These are phyloP conservation scores for Biscutella laevigata DNA, from an alignment of 441 rosid genomes.

Conservation along the genomic window DNA sequence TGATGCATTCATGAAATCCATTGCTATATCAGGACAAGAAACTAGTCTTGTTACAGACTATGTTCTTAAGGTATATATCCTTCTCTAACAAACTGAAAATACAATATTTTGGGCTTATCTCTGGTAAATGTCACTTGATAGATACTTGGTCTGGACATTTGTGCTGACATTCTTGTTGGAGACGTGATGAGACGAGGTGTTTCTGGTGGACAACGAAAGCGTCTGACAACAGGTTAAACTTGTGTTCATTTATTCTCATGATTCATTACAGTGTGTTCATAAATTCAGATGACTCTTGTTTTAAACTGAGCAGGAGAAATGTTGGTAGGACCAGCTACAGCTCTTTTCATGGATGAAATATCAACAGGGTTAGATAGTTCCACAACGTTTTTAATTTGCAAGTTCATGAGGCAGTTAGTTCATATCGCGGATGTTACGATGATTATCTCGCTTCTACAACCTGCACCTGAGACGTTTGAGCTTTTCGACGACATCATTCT, in stretches of 20 bases:
- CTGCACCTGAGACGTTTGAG: slow-evolving; percentile 61
- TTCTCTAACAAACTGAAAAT: not conserved
- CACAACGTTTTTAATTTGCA: slow-evolving; percentile 73
- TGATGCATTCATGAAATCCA: slow-evolving; percentile 92
- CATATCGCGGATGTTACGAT: slow-evolving; percentile 73
- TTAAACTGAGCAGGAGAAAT: slow-evolving; percentile 58
- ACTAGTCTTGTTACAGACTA: slow-evolving; percentile 86
- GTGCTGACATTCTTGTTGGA: slow-evolving; percentile 73
- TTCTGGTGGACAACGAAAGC: slow-evolving; percentile 90
- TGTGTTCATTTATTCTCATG: not conserved
- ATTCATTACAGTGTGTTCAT: not conserved
- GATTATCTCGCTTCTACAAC: slow-evolving; percentile 76
- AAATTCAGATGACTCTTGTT: slow-evolving; percentile 6
- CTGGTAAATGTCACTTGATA: slow-evolving; percentile 22
- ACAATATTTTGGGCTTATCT: not conserved
- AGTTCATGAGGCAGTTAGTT: slow-evolving; percentile 79
- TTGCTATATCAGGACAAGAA: slow-evolving; percentile 66
- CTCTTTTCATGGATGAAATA: slow-evolving; percentile 83
- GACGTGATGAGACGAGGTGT: slow-evolving; percentile 83
- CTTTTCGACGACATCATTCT: slow-evolving; percentile 52
- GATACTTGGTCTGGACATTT: slow-evolving; percentile 83
- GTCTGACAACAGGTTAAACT: slow-evolving; percentile 64
- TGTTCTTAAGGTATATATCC: slow-evolving; percentile 50
- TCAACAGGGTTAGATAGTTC: slow-evolving; percentile 88
- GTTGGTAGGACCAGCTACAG: slow-evolving; percentile 88